Conservation (phyloP, 345 rosid species). For the Populus simonii region DNA sequence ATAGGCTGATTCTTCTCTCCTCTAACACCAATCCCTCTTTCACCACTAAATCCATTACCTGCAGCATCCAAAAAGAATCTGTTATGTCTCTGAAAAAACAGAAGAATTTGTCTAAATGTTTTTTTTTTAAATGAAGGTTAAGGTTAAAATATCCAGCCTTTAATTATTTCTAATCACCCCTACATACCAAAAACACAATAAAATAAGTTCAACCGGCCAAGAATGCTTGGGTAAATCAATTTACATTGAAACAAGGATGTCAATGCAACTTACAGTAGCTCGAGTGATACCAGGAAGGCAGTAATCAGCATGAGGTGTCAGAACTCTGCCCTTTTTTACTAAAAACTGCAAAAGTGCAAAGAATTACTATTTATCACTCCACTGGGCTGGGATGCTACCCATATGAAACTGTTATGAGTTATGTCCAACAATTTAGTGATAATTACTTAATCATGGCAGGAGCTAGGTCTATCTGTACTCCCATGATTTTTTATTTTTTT, state of each 20-base stretch:
- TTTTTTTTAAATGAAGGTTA: background rate
- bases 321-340: slow-evolving; percentile 79
- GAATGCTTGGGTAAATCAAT: background rate
- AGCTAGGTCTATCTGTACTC: no score
- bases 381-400: background rate
- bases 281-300: slow-evolving; percentile 92
- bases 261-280: slow-evolving; percentile 60
- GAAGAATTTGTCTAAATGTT: background rate
- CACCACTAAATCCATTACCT: slow-evolving; percentile 83
- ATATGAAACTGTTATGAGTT: background rate
- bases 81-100: background rate
- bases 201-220: no score
- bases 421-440: background rate
- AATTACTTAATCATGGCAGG: no score
- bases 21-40: slow-evolving; percentile 56
- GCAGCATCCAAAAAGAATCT: slow-evolving; percentile 14
- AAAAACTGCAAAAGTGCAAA: slow-evolving; percentile 48
- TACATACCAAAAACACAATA: no score
- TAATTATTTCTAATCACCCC: no score
- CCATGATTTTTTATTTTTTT: no score
- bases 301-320: slow-evolving; percentile 86
- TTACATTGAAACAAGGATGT: background rate
- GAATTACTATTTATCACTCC: slow-evolving; percentile 1
- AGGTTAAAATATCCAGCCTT: background rate
- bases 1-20: slow-evolving; percentile 73